Evolutionary conservation across 2,329 filamentous ascomycete species (phyloP), one percentile per base, ranked within the genome.

Genomic region (Periglandula ipomoeae): DNA sequence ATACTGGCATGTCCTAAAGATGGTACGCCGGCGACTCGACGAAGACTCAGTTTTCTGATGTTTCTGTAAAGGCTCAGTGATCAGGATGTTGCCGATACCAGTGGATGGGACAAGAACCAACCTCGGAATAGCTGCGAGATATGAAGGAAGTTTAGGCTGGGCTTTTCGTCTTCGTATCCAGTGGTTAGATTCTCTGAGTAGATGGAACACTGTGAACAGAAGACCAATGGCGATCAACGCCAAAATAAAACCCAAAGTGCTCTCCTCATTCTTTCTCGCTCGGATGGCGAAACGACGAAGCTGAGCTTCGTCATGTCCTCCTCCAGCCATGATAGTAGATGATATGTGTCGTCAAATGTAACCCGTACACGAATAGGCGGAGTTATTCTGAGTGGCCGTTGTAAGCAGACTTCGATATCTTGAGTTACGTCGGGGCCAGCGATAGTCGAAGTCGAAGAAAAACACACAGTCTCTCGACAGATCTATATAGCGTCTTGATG

Each of bases 1-100:
- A 66, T 39, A 8, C 57, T 42, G 0, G 58, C 56, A 49, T 71
- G 67, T 6, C 64, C 68, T 3, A 56, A 49, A 3, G 66, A 65
- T 2, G 64, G 66, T 1, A 64, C 46, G 0, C 54, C 52, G 0
- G 54, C 55, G 2, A 58, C 52, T 27, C 58, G 61, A 4, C 55
- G 58, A 17, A 66, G 55, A 23, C 56, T 50, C 6, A 59, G 19
- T 32, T 52, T 58, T 47, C 66, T 60, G 24, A 59, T 35, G 27
- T 53, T 56, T 44, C 65, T 68, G 27, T n/a, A 27, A 5, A 13
- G 9, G 11, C 26, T 9, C 3, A 2, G 22, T n/a, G 27, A 22
- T 41, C 13, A 44, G 26, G 3, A 23, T 11, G n/a, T 9, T 17
- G 9, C 23, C 17, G 24, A 24, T 13, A 19, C 9, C 19, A 37